These are phyloP conservation scores for Vickermania ingenoplastis DNA, from an alignment of 208 protist genomes.

Conservation along the genomic window DNA sequence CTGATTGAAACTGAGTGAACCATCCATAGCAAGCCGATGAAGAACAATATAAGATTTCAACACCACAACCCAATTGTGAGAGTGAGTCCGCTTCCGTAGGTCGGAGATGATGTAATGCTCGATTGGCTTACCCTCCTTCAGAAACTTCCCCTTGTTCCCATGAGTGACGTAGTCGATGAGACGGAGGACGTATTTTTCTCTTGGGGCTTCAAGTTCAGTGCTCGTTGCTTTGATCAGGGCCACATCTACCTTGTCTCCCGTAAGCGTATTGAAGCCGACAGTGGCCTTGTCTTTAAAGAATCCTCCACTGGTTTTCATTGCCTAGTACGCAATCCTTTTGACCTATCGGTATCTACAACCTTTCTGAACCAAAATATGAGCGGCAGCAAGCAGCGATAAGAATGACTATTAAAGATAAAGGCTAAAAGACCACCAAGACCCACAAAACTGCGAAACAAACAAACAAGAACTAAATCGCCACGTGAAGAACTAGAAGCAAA, in stretches of 20 bases:
- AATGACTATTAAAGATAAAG: no score
- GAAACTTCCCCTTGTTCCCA: conserved; percentile 24
- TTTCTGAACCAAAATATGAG: no score
- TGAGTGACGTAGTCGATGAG: conserved; percentile 62
- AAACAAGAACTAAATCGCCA: no score
- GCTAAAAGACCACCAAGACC: no score
- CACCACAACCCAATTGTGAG: conserved; percentile 80
- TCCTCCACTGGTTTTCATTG: no score
- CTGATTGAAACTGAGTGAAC: conserved; percentile 42
- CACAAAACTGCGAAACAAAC: no score
- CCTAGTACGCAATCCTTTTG: no score
- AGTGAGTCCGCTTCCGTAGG: conserved; percentile 64
- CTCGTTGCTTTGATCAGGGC: conserved; percentile 81
- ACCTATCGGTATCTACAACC: no score
- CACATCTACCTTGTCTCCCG: conserved; percentile 53
- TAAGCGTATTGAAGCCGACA: conserved; percentile 50
- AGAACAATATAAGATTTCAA: conserved; percentile 70
- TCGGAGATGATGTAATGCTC: conserved; percentile 63
- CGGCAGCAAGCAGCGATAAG: no score
- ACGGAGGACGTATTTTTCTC: conserved; percentile 76
- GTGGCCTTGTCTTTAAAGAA: conserved; percentile 80
- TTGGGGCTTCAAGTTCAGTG: conserved; percentile 75
- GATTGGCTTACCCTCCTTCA: conserved; percentile 8
- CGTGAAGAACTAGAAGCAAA: no score
- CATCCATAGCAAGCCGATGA: conserved; percentile 59